Evolutionary conservation across 1,139 yeast species (phyloP).

Genomic region (Lodderomyces orthopsilosis): DNA sequence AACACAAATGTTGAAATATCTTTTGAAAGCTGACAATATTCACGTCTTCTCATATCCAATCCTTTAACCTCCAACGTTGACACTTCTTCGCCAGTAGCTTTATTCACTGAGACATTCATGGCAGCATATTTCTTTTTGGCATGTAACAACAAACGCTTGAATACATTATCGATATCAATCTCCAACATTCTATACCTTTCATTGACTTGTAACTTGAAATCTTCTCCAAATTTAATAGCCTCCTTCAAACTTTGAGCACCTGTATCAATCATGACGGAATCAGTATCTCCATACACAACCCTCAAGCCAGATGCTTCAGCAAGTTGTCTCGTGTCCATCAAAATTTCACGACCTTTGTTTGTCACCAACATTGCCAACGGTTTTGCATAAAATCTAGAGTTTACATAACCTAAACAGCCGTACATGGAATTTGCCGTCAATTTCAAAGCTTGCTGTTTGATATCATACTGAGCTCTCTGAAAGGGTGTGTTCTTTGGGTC

Average conservation of each 20-base stretch:
- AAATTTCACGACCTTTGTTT: conserved; percentile 90
- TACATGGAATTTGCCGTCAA: conserved; percentile 98
- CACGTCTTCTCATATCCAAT: conserved; percentile 95
- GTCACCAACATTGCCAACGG: conserved; percentile 97
- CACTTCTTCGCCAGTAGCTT: conserved; percentile 49
- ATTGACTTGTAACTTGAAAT: conserved; percentile 81
- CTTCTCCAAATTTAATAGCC: conserved; percentile 80
- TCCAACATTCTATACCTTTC: conserved; percentile 85
- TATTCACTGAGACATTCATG: conserved; percentile 52
- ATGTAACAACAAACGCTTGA: conserved; percentile 78
- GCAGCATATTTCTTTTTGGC: conserved; percentile 99
- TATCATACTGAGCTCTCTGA: conserved; percentile 81
- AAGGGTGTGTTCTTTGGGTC: conserved; percentile 61
- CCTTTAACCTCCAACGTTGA: conserved; percentile 86
- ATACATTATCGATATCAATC: conserved; percentile 93
- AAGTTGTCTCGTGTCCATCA: conserved; percentile 87
- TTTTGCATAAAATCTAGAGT: conserved; percentile 92
- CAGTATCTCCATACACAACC: conserved; percentile 98
- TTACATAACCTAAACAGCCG: conserved; percentile 93
- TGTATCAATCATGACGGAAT: conserved; percentile 98
- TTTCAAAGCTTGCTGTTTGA: conserved; percentile 93
- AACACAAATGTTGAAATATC: conserved; percentile 79
- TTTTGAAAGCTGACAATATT: conserved; percentile 88
- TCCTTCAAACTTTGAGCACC: conserved; percentile 67
- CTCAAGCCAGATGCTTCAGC: conserved; percentile 82